These are phyloP conservation scores for Priceomyces melissophilus DNA, from an alignment of 805 yeast genomes.

Conservation along the genomic window DNA sequence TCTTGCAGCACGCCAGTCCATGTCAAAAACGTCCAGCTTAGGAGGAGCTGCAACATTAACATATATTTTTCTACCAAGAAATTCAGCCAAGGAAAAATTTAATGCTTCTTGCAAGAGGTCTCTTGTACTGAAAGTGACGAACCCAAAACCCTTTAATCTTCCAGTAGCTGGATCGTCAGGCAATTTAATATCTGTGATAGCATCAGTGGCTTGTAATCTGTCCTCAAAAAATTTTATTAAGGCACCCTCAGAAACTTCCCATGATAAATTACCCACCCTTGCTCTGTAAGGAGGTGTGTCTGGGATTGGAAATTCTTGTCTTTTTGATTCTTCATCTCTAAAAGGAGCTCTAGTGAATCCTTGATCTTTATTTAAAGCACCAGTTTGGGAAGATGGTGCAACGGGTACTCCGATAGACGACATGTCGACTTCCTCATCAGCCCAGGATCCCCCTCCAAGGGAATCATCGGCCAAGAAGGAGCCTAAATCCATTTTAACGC, in stretches of 20 bases:
- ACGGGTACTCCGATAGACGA: slow-evolving; percentile 56
- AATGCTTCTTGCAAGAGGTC: slow-evolving; percentile 50
- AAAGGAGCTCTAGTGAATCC: slow-evolving; percentile 3
- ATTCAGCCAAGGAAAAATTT: slow-evolving; percentile 39
- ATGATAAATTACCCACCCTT: slow-evolving; percentile 81
- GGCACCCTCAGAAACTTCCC: slow-evolving; percentile 68
- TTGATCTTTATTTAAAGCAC: slow-evolving; percentile 10
- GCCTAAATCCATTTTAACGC: slow-evolving; percentile 78
- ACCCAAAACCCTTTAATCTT: slow-evolving; percentile 58
- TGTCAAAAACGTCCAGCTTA: slow-evolving; percentile 41
- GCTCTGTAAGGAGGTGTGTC: slow-evolving; percentile 90
- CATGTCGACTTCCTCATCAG: slow-evolving; percentile 76
- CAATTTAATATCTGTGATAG: slow-evolving; percentile 62
- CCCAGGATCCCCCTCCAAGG: slow-evolving; percentile 78
- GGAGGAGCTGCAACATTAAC: slow-evolving; percentile 61
- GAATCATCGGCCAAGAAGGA: slow-evolving; percentile 78
- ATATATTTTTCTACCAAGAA: slow-evolving; percentile 49
- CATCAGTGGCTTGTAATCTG: slow-evolving; percentile 46
- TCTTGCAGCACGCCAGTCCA: slow-evolving; percentile 44
- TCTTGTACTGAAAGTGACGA: slow-evolving; percentile 47
- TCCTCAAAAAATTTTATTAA: slow-evolving; percentile 61
- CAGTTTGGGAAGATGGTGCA: slow-evolving; percentile 19
- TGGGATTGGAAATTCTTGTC: slow-evolving; percentile 81
- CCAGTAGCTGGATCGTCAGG: slow-evolving; percentile 67
- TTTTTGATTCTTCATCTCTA: slow-evolving; percentile 28